Base-by-base conservation (phyloP, 495 filamentous ascomycete genomes). In the Penicillium samsonianum region DNA sequence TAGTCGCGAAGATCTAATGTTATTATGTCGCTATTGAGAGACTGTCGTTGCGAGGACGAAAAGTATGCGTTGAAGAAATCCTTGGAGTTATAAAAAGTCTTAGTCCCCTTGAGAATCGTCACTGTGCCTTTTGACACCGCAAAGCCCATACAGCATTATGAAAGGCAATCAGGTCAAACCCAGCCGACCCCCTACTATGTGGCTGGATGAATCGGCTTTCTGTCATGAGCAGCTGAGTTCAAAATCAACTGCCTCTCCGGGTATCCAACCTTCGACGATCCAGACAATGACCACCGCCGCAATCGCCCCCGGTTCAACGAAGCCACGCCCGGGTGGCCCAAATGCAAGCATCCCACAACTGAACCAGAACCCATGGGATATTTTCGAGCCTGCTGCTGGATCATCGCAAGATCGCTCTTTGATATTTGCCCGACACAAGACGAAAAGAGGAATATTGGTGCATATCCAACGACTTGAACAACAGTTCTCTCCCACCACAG, bases 381-480 rank as follows among this genome's bases (percentile, higher is more conserved):
- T 12, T 22, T 57, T 49, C 4, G 46, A 57, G 25, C 35, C 35
- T 22, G 25, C 33, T 11, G 37, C 46, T 40, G 25, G 26, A 28
- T 28, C 37, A 42, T 49, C 23, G 16, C 33, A 50, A 50, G 35
- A 42, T 40, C 45, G 37, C 0, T 50, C 44, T 12, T 16, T 50
- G 2, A 23, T 57, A 12, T 17, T 59, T 20, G 43, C 50, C 30
- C 50, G 57, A 48, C 25, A 30, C 17, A 48, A 31, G 33, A 19
- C 2, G 14, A 12, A 48, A 9, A 59, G 42, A 48, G 50, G 33
- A 20, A 30, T 22, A 28, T 43, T 59, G 19, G 35, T 59, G 20
- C 23, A 59, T 49, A 33, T 53, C 20, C 31, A 48, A 40, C 31
- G 49, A 41, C 10, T 54, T 16, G 35, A 59, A 41, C 25, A 53